These are phyloP conservation scores for Apiospora koreana DNA, from an alignment of 2,329 filamentous ascomycete genomes.

Conservation along the genomic window DNA sequence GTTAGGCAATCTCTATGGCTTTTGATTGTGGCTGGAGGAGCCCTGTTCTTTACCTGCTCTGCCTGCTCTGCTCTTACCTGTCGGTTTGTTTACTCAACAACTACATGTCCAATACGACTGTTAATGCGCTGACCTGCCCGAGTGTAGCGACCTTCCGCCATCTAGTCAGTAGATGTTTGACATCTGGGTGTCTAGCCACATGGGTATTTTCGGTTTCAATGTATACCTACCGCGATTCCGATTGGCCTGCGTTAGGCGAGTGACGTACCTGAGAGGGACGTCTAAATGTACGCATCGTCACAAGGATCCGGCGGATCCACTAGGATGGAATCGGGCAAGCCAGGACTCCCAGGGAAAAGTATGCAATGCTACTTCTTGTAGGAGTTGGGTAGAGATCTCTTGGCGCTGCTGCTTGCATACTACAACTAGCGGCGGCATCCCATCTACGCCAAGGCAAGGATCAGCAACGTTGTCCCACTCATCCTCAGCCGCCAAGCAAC, in stretches of 20 bases:
- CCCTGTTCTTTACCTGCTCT: background rate
- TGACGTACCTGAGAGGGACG: background rate
- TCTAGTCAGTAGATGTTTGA: slow-evolving; percentile 5
- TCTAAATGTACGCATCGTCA: slow-evolving; percentile 1
- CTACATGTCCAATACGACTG: background rate
- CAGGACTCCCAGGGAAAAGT: background rate
- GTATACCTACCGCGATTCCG: background rate
- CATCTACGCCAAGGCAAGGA: slow-evolving; percentile 16
- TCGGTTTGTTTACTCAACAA: background rate
- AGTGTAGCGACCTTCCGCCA: background rate
- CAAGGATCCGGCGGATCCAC: background rate
- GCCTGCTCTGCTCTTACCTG: background rate
- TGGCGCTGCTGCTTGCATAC: background rate
- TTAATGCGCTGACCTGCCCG: background rate
- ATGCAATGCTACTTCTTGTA: background rate
- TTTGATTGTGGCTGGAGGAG: background rate
- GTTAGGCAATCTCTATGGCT: background rate
- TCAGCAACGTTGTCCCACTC: slow-evolving; percentile 17
- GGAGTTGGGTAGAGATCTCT: background rate
- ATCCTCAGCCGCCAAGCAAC: slow-evolving; percentile 20
- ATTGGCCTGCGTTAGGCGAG: slow-evolving; percentile 2
- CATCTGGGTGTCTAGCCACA: background rate
- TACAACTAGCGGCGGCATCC: background rate
- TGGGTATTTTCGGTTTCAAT: background rate
- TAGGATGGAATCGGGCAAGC: background rate